Percentiles rank a stretch among this genome's conserved stretches.
phyloP scores from a whole-genome alignment of 495 filamentous ascomycete genomes.

The Penicillium riverlandense region DNA sequence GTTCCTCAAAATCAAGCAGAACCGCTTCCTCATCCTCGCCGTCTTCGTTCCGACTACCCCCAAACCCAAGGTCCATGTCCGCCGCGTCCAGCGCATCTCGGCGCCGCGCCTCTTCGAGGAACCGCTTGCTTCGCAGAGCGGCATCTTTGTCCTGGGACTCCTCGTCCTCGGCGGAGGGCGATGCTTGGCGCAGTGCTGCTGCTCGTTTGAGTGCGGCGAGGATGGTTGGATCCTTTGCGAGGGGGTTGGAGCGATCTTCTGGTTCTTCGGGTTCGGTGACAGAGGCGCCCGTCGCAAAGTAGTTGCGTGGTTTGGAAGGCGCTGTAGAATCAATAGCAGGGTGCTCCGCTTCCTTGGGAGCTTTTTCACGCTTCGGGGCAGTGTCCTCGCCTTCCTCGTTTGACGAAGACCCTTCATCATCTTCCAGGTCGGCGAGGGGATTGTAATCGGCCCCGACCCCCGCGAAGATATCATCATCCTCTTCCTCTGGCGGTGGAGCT shows the following conservation, averaged over 20 bases:
- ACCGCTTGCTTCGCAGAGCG: slow-evolving; percentile 60
- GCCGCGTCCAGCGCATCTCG: slow-evolving; percentile 72
- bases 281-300: slow-evolving; percentile 26
- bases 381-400: slow-evolving; percentile 37
- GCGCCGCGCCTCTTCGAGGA: slow-evolving; percentile 55
- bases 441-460: slow-evolving; percentile 83
- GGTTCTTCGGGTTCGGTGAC: slow-evolving; percentile 28
- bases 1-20: slow-evolving; percentile 54
- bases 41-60: slow-evolving; percentile 73
- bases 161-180: slow-evolving; percentile 21
- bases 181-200: slow-evolving; percentile 56
- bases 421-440: slow-evolving; percentile 67
- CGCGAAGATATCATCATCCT: slow-evolving; percentile 75
- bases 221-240: slow-evolving; percentile 66
- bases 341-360: slow-evolving; percentile 4
- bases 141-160: slow-evolving; percentile 43
- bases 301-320: slow-evolving; percentile 27
- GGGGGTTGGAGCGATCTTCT: slow-evolving; percentile 45
- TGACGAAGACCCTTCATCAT: slow-evolving; percentile 41
- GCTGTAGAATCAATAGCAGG: slow-evolving; percentile 5
- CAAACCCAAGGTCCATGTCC: slow-evolving; percentile 93
- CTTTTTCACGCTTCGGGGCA: slow-evolving; percentile 13
- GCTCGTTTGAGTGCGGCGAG: slow-evolving; percentile 82
- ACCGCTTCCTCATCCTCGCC: slow-evolving; percentile 71
- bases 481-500: slow-evolving; percentile 39